Evolutionary conservation across 1,284 basidiomycete genomes (phyloP).

Genomic region (Flammula alnicola): DNA sequence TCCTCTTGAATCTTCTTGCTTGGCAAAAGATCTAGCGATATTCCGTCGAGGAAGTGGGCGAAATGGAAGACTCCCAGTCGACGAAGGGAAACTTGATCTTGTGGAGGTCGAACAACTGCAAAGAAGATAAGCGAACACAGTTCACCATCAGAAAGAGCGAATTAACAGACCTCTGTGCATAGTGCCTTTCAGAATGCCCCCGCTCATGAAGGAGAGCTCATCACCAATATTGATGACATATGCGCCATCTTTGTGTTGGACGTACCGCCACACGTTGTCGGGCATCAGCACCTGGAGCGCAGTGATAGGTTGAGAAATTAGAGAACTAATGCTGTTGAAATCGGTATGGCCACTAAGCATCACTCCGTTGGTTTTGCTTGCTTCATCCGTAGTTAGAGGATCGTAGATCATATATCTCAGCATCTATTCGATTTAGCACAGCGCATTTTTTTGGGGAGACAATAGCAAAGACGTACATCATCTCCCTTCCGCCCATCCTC

Average conservation of each 20-base stretch:
- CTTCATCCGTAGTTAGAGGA: conserved; percentile 40
- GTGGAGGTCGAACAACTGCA: conserved; percentile 44
- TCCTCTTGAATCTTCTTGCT: conserved; percentile 34
- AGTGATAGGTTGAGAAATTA: conserved; percentile 49
- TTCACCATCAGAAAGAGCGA: neutral
- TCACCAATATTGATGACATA: conserved; percentile 53
- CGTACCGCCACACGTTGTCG: conserved; percentile 52
- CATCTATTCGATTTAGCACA: conserved; percentile 30
- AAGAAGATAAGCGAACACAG: neutral
- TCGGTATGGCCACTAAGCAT: conserved; percentile 50
- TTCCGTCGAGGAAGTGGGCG: conserved; percentile 36
- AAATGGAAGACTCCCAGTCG: conserved; percentile 52
- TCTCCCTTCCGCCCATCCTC: conserved; percentile 32
- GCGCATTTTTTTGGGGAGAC: neutral
- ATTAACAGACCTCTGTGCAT: conserved; percentile 42
- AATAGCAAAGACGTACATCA: conserved; percentile 29
- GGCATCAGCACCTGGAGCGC: conserved; percentile 53
- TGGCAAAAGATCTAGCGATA: conserved; percentile 33
- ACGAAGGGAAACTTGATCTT: conserved; percentile 44
- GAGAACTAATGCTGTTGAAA: conserved; percentile 45
- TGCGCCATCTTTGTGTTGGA: conserved; percentile 42
- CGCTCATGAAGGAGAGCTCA: conserved; percentile 47
- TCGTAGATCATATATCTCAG: conserved; percentile 53
- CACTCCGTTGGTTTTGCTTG: conserved; percentile 41
- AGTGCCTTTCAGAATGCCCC: conserved; percentile 48